Evolutionary conservation across 495 filamentous ascomycete species (phyloP), one percentile per base, ranked within the genome.

Genomic region (Penicillium maclennaniae): DNA sequence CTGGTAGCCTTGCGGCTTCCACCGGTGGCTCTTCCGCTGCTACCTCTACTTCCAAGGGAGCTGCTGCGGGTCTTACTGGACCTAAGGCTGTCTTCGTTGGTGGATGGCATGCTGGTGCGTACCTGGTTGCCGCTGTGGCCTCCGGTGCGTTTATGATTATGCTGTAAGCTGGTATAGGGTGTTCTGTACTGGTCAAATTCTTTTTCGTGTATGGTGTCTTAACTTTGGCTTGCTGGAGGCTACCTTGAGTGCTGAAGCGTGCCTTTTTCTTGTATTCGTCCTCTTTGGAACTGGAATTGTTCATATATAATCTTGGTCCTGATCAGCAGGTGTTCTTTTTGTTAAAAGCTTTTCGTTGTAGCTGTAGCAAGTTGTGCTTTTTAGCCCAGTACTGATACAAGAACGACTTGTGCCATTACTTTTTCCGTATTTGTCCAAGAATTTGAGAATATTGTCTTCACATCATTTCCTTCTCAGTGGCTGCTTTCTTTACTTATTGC

Each of bases 101-200:
- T 28, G 69, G 80, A 53, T 68, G 88, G 68, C 82, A 81, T 42
- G 55, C 92, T 17, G 83, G 87, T 59, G 75, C 81, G 7, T 95
- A 92, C 61, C 62, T 86, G 26, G 59, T 87, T 37, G 80, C 79
- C 28, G 89, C 89, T 23, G 70, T 84, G 61, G 68, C 82, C 26
- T 80, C 85, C 36, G 90, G 88, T 61, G 80, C 77, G 49, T 83
- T 79, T 47, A 91, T 95, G 88, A 74, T 92, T 49, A 62, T 91
- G 59, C 69, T 95, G 69, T 95, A 86, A 80, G 62, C 41, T 23
- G 38, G 20, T 38, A 43, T 46, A 38, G 38, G 48, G 45, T 48
- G 49, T 8, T 40, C 38, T 42, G 26, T 36, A 31, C 44, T 23
- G 42, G 16, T 44, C 19, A 52, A 19, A 25, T 23, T 45, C 44